phyloP scores from a whole-genome alignment of 306 rosid species.

The Dryas octopetala region DNA sequence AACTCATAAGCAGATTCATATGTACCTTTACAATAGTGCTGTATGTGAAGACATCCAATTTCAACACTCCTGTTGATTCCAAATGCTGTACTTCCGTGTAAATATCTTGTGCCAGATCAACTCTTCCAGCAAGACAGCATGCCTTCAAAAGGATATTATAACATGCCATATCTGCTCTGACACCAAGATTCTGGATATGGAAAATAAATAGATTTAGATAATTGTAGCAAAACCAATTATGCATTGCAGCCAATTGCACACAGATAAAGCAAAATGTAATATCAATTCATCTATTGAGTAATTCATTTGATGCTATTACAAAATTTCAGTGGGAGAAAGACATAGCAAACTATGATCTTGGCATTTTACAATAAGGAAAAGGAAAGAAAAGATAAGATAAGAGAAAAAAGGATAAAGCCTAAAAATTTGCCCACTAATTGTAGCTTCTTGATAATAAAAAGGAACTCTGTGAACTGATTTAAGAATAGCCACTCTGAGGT shows the following conservation, averaged over 20 bases:
- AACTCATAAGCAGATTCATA: conserved; percentile 1
- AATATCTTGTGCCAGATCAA: conserved; percentile 83
- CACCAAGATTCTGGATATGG: conserved; percentile 65
- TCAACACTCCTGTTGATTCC: conserved; percentile 73
- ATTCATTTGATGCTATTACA: background rate
- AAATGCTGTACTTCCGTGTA: conserved; percentile 74
- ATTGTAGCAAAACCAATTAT: conserved; percentile 16
- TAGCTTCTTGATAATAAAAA: too few species aligned
- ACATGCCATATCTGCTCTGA: conserved; percentile 75
- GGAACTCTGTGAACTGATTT: too few species aligned
- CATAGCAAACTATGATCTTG: background rate
- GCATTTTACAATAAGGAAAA: too few species aligned
- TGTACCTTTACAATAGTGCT: conserved; percentile 92
- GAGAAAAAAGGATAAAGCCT: too few species aligned
- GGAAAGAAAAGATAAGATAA: too few species aligned
- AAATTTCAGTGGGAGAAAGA: background rate
- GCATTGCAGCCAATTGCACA: background rate
- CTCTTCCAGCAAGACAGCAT: conserved; percentile 90
- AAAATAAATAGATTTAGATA: conserved; percentile 28
- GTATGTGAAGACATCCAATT: conserved; percentile 93
- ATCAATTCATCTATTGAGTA: background rate
- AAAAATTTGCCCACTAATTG: too few species aligned
- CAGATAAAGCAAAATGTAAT: background rate
- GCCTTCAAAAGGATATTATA: conserved; percentile 92
- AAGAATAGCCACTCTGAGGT: too few species aligned